phyloP scores from a whole-genome alignment of 495 filamentous ascomycete species.

The Xylaria longipes region DNA sequence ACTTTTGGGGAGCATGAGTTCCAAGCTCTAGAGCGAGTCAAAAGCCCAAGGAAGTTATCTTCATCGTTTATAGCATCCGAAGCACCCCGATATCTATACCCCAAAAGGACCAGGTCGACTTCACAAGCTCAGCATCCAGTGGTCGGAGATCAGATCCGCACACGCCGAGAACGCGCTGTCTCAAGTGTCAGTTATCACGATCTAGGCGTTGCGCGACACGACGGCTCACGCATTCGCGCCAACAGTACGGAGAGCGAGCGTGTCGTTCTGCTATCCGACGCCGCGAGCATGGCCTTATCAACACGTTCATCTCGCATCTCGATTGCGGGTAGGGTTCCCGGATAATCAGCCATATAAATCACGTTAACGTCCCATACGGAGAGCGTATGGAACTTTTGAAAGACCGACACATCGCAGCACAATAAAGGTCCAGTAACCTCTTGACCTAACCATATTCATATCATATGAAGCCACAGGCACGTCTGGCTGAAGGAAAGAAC shows the following conservation, averaged over 20 bases:
- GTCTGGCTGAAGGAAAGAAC: neutral
- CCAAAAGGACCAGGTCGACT: neutral
- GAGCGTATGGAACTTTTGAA: neutral
- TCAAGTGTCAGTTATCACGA: slow-evolving; percentile 87
- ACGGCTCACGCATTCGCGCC: slow-evolving; percentile 85
- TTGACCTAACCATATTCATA: neutral
- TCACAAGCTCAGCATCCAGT: neutral
- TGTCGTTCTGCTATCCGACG: slow-evolving; percentile 73
- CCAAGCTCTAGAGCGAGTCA: neutral
- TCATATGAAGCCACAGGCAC: neutral
- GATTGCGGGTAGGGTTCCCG: neutral
- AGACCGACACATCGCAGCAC: neutral
- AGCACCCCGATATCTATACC: neutral
- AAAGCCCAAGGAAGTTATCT: neutral
- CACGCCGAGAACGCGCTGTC: slow-evolving; percentile 73
- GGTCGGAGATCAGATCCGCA: slow-evolving; percentile 47
- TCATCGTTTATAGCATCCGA: neutral
- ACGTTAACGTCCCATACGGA: neutral
- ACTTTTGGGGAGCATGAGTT: neutral
- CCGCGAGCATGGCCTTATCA: slow-evolving; percentile 63
- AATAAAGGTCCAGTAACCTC: neutral
- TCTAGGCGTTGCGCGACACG: slow-evolving; percentile 84
- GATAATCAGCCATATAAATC: neutral
- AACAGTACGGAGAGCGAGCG: slow-evolving; percentile 80
- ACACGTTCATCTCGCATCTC: slow-evolving; percentile 24